A percentile compares a stretch with the other conserved stretches of the same genome.
phyloP scores from a whole-genome alignment of 495 filamentous ascomycete genomes.

The Penicillium roqueforti region DNA sequence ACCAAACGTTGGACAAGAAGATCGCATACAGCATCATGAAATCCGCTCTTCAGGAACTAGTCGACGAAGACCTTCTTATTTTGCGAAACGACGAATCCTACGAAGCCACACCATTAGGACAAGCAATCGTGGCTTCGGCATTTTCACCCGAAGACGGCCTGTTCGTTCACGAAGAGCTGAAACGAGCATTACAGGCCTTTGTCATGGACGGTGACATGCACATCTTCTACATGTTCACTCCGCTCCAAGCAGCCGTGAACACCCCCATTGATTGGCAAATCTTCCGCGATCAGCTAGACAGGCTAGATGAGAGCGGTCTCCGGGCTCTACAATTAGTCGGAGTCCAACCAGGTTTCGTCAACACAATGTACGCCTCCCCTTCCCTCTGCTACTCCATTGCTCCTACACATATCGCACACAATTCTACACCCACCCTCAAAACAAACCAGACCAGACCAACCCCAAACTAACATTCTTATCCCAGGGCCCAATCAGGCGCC shows the following conservation, averaged over 20 bases:
- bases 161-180: constrained; percentile 68
- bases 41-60: constrained; percentile 51
- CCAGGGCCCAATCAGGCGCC: constrained; percentile 64
- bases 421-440: background rate
- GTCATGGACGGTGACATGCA: constrained; percentile 87
- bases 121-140: constrained; percentile 68
- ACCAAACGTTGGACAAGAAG: constrained; percentile 50
- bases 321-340: constrained; percentile 67
- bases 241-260: constrained; percentile 48
- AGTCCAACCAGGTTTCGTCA: constrained; percentile 64
- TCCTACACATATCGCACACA: background rate
- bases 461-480: background rate
- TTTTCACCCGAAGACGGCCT: constrained; percentile 74
- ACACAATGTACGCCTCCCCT: constrained; percentile 55
- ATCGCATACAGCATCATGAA: constrained; percentile 54
- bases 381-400: background rate
- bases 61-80: constrained; percentile 30
- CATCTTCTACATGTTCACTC: constrained; percentile 76
- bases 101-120: constrained; percentile 60
- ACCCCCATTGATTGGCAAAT: constrained; percentile 66
- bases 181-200: constrained; percentile 64
- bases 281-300: constrained; percentile 66
- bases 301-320: constrained; percentile 65
- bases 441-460: constrained; percentile 28
- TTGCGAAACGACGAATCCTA: constrained; percentile 49